Conservation (phyloP, 208 protist genomes). For the Crithidia brevicula region DNA sequence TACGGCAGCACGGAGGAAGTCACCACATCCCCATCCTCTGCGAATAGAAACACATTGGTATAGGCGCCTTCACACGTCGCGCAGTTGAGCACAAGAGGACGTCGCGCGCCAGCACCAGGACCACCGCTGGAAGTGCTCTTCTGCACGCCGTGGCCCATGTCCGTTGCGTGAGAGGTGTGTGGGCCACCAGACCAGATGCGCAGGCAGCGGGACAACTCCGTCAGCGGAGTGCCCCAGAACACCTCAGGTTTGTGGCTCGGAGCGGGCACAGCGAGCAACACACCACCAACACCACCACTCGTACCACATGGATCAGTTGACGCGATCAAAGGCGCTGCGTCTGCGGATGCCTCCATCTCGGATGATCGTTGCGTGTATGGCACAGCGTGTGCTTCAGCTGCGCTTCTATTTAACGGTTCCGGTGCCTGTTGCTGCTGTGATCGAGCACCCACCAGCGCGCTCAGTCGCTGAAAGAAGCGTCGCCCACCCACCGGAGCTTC, state of each 20-base stretch:
- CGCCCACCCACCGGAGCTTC: not conserved
- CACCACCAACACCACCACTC: too few species aligned
- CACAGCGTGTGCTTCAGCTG: too few species aligned
- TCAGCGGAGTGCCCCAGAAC: slow-evolving; percentile 24
- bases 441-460: slow-evolving; percentile 12
- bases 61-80: slow-evolving; percentile 71
- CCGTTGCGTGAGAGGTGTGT: not conserved
- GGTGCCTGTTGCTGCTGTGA: not conserved
- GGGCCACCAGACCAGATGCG: slow-evolving; percentile 13
- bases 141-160: not conserved
- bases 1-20: slow-evolving; percentile 10
- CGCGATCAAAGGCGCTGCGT: too few species aligned
- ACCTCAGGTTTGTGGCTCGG: too few species aligned
- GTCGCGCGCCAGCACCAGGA: not conserved
- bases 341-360: too few species aligned
- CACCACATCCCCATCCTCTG: slow-evolving; percentile 18
- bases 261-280: too few species aligned
- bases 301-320: too few species aligned
- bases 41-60: slow-evolving; percentile 50
- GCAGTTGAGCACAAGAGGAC: slow-evolving; percentile 46
- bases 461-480: slow-evolving; percentile 17
- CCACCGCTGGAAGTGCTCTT: too few species aligned
- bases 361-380: too few species aligned
- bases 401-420: too few species aligned
- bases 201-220: slow-evolving; percentile 18